These are phyloP conservation scores for Globisporangium radiosum DNA, from an alignment of 352 stramenopile genomes.

Conservation along the genomic window DNA sequence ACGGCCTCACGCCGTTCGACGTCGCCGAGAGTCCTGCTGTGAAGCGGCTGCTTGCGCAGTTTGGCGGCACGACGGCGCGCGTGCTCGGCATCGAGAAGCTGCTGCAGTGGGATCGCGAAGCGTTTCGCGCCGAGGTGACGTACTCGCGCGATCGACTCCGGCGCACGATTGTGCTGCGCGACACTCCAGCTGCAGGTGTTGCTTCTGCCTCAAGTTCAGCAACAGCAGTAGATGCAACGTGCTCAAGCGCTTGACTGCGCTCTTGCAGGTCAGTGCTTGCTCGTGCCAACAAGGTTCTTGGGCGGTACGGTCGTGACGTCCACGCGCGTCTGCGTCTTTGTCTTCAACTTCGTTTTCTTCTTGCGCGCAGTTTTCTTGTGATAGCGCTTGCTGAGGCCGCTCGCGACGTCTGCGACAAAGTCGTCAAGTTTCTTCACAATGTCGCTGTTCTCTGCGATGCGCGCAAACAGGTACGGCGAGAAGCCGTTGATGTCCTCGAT, in stretches of 20 bases:
- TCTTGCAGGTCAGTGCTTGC: conserved; percentile 21
- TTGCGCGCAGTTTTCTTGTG: conserved; percentile 18
- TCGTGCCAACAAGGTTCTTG: conserved; percentile 49
- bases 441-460: conserved; percentile 59
- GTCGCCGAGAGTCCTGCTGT: conserved; percentile 33
- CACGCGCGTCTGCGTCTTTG: conserved; percentile 14
- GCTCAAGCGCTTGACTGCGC: neutral
- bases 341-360: conserved; percentile 23
- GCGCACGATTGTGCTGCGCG: conserved; percentile 17
- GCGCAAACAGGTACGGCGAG: conserved; percentile 59
- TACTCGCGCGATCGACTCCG: conserved; percentile 28
- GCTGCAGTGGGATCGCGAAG: conserved; percentile 45
- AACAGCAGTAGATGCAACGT: neutral
- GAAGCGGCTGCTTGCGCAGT: conserved; percentile 34
- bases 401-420: conserved; percentile 27
- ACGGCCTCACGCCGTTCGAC: conserved; percentile 54
- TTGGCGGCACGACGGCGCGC: conserved; percentile 36
- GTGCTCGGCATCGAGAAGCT: conserved; percentile 38
- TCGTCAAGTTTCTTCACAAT: conserved; percentile 53
- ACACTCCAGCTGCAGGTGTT: neutral
- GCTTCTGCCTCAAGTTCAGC: neutral
- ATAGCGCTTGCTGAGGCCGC: conserved; percentile 21
- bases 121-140: conserved; percentile 37
- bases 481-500: conserved; percentile 67
- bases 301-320: conserved; percentile 21